Percentiles rank a stretch among this genome's conserved stretches.
Conservation (phyloP, 2,329 filamentous ascomycete species). For the Blumeriella jaapii region DNA sequence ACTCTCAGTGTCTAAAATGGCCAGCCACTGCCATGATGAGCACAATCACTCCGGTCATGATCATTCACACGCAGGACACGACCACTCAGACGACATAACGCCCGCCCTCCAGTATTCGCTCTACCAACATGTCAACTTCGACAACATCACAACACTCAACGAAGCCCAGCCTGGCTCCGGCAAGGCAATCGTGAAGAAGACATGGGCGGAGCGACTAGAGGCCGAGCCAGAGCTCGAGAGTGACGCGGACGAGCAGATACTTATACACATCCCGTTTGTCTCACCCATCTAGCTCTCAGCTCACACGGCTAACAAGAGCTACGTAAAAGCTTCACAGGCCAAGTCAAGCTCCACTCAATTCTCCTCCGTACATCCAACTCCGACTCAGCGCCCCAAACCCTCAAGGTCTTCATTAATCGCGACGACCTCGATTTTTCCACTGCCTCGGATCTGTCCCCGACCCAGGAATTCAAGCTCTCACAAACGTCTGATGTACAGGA, state of each 20-base stretch:
- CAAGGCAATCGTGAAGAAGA: constrained; percentile 71
- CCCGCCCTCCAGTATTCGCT: constrained; percentile 84
- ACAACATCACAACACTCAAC: constrained; percentile 74
- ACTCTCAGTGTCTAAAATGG: constrained; percentile 21
- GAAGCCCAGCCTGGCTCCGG: constrained; percentile 61
- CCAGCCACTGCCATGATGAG: constrained; percentile 37
- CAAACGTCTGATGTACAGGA: constrained; percentile 78
- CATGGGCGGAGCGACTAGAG: constrained; percentile 71
- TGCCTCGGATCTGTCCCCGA: constrained; percentile 57
- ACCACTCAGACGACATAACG: constrained; percentile 85
- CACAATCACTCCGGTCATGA: constrained; percentile 28
- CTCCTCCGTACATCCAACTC: constrained; percentile 69
- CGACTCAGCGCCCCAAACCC: constrained; percentile 61
- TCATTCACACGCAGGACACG: constrained; percentile 66
- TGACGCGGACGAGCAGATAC: constrained; percentile 83
- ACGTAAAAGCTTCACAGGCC: constrained; percentile 68
- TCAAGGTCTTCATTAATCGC: constrained; percentile 81
- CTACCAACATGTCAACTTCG: constrained; percentile 87
- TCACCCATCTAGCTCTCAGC: neutral
- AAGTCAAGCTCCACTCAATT: constrained; percentile 85
- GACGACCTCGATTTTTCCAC: constrained; percentile 75
- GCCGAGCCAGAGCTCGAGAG: constrained; percentile 67
- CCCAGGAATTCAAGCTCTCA: constrained; percentile 66
- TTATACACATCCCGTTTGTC: constrained; percentile 79
- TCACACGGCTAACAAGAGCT: constrained; percentile 1